phyloP scores from a whole-genome alignment of 1,284 basidiomycete species.

The Farysia itapuensis region DNA sequence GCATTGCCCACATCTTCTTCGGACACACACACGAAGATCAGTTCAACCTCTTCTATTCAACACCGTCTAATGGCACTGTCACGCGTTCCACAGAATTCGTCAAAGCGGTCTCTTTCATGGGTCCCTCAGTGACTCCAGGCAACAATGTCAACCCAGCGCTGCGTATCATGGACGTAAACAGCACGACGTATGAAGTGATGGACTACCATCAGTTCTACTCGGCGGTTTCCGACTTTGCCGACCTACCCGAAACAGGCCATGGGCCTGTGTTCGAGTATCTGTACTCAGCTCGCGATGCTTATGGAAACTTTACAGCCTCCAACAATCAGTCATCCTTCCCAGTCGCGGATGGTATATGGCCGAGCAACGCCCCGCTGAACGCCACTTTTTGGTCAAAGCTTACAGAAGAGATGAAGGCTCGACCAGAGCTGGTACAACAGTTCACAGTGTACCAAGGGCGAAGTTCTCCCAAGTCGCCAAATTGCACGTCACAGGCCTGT shows the following conservation, averaged over 20 bases:
- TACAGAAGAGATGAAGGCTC: conserved; percentile 71
- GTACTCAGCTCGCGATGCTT: conserved; percentile 72
- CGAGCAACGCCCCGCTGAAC: conserved; percentile 71
- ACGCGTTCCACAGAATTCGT: conserved; percentile 1
- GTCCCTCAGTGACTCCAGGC: conserved; percentile 72
- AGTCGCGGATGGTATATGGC: conserved; percentile 63
- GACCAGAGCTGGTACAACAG: conserved; percentile 68
- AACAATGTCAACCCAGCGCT: conserved; percentile 78
- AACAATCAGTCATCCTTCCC: conserved; percentile 8
- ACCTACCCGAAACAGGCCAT: conserved; percentile 64
- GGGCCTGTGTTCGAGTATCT: conserved; percentile 73
- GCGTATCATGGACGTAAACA: conserved; percentile 76
- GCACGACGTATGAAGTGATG: conserved; percentile 61
- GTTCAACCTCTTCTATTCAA: conserved; percentile 76
- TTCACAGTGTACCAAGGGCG: conserved; percentile 76
- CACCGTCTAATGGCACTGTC: conserved; percentile 68
- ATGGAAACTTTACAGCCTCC: conserved; percentile 64
- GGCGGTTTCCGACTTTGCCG: conserved; percentile 22
- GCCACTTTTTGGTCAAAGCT: conserved; percentile 81
- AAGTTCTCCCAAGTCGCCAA: conserved; percentile 64
- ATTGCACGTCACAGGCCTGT: conserved; percentile 69
- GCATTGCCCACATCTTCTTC: conserved; percentile 78
- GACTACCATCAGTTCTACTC: conserved; percentile 57
- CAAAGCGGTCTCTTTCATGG: conserved; percentile 64
- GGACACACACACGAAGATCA: conserved; percentile 82